phyloP scores from a whole-genome alignment of 306 rosid species.

The Cucumis hystrix region DNA sequence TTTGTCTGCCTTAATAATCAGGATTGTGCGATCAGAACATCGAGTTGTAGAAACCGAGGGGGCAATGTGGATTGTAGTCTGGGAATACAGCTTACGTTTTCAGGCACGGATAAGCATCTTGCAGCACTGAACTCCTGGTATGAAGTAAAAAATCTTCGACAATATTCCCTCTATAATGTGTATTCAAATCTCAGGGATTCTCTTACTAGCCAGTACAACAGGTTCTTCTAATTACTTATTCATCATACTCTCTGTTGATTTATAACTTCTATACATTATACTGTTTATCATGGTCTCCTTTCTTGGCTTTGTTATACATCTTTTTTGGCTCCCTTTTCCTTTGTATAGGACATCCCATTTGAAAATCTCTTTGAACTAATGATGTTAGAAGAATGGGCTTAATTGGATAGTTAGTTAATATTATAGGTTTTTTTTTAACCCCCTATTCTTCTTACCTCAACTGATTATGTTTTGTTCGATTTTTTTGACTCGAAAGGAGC shows the following conservation, averaged over 20 bases:
- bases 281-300: neutral
- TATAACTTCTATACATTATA: neutral
- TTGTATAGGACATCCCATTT: neutral
- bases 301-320: neutral
- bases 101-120: conserved; percentile 65
- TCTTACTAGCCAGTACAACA: conserved; percentile 46
- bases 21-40: conserved; percentile 50
- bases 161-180: conserved; percentile 54
- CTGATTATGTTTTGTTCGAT: neutral
- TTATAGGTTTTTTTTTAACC: too few relatives aligned
- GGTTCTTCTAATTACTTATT: conserved; percentile 22
- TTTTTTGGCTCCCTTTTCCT: neutral
- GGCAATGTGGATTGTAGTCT: conserved; percentile 60
- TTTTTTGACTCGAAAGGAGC: neutral
- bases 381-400: too few relatives aligned
- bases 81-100: conserved; percentile 52
- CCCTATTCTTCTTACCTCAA: too few relatives aligned
- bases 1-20: conserved; percentile 56
- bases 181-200: conserved; percentile 53
- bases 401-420: too few relatives aligned
- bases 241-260: neutral
- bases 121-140: conserved; percentile 57
- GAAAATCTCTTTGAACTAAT: neutral
- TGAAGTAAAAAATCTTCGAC: conserved; percentile 53
- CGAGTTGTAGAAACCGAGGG: conserved; percentile 44